Conservation (phyloP, 768 basidiomycete species). For the Agrocybe pediades region DNA sequence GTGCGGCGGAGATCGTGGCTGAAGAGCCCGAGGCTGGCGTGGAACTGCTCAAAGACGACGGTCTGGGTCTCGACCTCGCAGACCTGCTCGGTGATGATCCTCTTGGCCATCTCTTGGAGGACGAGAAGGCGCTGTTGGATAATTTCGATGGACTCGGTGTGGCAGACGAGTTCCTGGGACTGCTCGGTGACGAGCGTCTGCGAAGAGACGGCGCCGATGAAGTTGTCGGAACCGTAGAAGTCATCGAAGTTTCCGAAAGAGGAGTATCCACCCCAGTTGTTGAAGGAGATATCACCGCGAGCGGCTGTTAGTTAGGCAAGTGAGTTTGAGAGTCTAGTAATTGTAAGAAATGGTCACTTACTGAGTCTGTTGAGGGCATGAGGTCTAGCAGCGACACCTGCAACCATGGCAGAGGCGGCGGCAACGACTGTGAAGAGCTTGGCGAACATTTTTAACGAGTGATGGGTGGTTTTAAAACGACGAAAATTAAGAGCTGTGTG, state of each 20-base stretch:
- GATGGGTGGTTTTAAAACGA: slow-evolving; percentile 4
- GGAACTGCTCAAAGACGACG: slow-evolving; percentile 45
- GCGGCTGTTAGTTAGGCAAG: slow-evolving; percentile 3
- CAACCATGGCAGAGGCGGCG: slow-evolving; percentile 18
- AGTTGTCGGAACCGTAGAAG: slow-evolving; percentile 20
- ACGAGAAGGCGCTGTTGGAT: slow-evolving; percentile 48
- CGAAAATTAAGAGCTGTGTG: slow-evolving; percentile 1
- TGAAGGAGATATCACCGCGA: slow-evolving; percentile 16
- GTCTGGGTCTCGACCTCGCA: slow-evolving; percentile 55
- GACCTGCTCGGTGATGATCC: slow-evolving; percentile 44
- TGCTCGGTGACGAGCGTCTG: slow-evolving; percentile 31
- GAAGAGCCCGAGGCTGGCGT: slow-evolving; percentile 38
- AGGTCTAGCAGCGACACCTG: slow-evolving; percentile 16
- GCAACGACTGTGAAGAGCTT: slow-evolving; percentile 19
- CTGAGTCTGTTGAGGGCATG: slow-evolving; percentile 10
- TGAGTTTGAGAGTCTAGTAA: neutral
- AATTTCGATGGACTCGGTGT: slow-evolving; percentile 36
- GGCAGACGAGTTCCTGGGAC: slow-evolving; percentile 38
- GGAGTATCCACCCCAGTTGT: slow-evolving; percentile 16
- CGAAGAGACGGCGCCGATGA: slow-evolving; percentile 14
- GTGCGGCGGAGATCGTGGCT: slow-evolving; percentile 39
- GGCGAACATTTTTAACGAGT: slow-evolving; percentile 18
- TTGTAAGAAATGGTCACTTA: neutral
- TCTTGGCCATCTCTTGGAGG: slow-evolving; percentile 47
- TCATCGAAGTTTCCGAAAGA: slow-evolving; percentile 16